Percentiles rank a stretch among this genome's conserved stretches.
phyloP scores from a whole-genome alignment of 768 basidiomycete genomes.

The Rhizopogon roseolus region DNA sequence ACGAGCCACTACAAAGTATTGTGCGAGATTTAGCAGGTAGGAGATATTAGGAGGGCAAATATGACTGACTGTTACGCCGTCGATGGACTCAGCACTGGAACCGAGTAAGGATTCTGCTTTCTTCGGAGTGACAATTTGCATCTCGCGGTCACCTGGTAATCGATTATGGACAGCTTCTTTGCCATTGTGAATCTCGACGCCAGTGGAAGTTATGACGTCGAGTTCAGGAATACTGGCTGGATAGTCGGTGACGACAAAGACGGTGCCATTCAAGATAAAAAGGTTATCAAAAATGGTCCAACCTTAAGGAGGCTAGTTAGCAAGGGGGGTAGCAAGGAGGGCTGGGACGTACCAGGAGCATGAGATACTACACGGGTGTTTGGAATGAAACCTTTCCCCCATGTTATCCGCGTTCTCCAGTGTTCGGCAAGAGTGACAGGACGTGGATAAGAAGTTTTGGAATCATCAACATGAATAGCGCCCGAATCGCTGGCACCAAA shows the following conservation, averaged over 20 bases:
- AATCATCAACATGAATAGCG: neutral
- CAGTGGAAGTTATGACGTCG: conserved; percentile 68
- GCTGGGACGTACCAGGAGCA: conserved; percentile 51
- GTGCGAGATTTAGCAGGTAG: neutral
- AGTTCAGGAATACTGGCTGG: conserved; percentile 63
- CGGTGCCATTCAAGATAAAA: conserved; percentile 76
- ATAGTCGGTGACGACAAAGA: conserved; percentile 76
- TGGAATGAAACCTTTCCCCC: conserved; percentile 38
- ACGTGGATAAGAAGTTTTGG: neutral
- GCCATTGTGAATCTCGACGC: conserved; percentile 52
- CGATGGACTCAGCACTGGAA: conserved; percentile 63
- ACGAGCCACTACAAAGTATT: conserved; percentile 53
- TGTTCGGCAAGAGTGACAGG: conserved; percentile 15
- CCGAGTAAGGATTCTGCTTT: conserved; percentile 72
- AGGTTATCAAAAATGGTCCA: conserved; percentile 89
- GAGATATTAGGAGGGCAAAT: neutral
- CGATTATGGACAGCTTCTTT: conserved; percentile 50
- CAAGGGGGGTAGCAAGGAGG: neutral
- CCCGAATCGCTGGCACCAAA: conserved; percentile 5
- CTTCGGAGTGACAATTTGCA: conserved; percentile 66
- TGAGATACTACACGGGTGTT: conserved; percentile 69
- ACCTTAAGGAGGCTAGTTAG: conserved; percentile 37
- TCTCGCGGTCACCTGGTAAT: conserved; percentile 72
- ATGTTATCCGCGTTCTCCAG: conserved; percentile 34
- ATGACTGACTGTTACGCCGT: conserved; percentile 64